Evolutionary conservation across 164 flowering plant species (phyloP).

Genomic region (grape (Vitis vinifera)): DNA sequence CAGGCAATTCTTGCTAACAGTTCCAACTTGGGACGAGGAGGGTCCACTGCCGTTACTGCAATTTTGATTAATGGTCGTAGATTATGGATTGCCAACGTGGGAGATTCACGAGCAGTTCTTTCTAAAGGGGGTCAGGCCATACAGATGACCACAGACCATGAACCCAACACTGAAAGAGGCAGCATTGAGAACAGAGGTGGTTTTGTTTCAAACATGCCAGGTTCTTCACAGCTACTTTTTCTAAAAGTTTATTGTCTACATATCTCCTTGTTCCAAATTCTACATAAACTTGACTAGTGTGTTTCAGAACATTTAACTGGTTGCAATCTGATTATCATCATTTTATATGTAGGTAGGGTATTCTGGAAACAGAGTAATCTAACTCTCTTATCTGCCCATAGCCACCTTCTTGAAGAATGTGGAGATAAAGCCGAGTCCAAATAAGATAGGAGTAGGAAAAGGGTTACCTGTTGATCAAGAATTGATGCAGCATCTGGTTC

Average conservation of each 20-base stretch:
- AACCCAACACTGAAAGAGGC: slow-evolving; percentile 44
- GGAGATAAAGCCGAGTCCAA: neutral
- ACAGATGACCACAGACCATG: slow-evolving; percentile 49
- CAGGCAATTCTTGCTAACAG: slow-evolving; percentile 37
- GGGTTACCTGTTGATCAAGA: neutral
- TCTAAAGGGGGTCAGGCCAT: slow-evolving; percentile 40
- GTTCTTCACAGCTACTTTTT: slow-evolving; percentile 14
- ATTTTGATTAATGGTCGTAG: slow-evolving; percentile 35
- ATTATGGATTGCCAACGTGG: slow-evolving; percentile 48
- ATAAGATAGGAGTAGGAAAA: no score
- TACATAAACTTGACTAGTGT: neutral
- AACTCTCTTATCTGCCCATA: neutral
- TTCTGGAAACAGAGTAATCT: neutral
- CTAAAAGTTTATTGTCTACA: neutral
- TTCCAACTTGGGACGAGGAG: slow-evolving; percentile 47
- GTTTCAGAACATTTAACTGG: neutral
- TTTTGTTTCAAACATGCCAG: slow-evolving; percentile 63
- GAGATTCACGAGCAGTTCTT: slow-evolving; percentile 56
- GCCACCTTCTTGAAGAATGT: neutral
- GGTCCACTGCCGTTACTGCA: slow-evolving; percentile 54
- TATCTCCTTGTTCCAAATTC: neutral
- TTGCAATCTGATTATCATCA: neutral
- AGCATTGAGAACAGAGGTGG: slow-evolving; percentile 55
- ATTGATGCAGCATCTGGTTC: neutral
- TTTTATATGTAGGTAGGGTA: neutral